These are phyloP conservation scores for Tulasnella sp. DNA, from an alignment of 768 basidiomycete genomes.

Conservation along the genomic window DNA sequence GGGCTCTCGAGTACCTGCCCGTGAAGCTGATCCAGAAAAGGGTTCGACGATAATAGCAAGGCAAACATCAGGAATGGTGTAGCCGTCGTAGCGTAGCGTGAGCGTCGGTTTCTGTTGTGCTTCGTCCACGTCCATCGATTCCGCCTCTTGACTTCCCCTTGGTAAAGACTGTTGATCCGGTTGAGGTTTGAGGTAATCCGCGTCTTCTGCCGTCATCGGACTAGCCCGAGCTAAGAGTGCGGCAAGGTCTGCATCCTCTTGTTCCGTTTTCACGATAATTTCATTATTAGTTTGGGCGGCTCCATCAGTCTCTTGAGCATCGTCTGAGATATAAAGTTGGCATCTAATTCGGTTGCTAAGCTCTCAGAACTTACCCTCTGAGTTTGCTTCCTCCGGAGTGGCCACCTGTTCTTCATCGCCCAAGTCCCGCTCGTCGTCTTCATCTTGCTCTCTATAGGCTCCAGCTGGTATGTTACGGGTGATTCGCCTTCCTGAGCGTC, in stretches of 20 bases:
- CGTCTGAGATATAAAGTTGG: background rate
- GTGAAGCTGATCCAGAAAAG: conserved; percentile 40
- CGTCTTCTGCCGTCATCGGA: conserved; percentile 15
- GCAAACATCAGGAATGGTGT: conserved; percentile 61
- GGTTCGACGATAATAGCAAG: conserved; percentile 80
- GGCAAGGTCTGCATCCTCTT: background rate
- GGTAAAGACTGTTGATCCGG: background rate
- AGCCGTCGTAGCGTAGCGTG: conserved; percentile 60
- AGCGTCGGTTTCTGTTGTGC: conserved; percentile 63
- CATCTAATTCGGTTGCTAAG: background rate
- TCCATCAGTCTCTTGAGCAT: background rate
- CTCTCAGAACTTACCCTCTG: background rate
- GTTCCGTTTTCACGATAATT: background rate
- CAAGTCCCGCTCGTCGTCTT: background rate
- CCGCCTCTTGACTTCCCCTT: conserved; percentile 26
- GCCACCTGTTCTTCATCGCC: background rate
- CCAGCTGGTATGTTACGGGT: background rate
- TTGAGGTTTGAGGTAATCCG: conserved; percentile 2
- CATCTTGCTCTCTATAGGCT: background rate
- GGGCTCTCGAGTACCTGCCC: conserved; percentile 29
- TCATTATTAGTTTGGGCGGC: background rate
- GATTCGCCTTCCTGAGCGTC: background rate
- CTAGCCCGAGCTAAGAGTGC: conserved; percentile 10
- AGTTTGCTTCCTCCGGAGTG: background rate
- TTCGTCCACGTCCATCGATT: conserved; percentile 55